These are phyloP conservation scores for Aspergillus oerlinghausenensis DNA, from an alignment of 2,329 filamentous ascomycete genomes.

Conservation along the genomic window DNA sequence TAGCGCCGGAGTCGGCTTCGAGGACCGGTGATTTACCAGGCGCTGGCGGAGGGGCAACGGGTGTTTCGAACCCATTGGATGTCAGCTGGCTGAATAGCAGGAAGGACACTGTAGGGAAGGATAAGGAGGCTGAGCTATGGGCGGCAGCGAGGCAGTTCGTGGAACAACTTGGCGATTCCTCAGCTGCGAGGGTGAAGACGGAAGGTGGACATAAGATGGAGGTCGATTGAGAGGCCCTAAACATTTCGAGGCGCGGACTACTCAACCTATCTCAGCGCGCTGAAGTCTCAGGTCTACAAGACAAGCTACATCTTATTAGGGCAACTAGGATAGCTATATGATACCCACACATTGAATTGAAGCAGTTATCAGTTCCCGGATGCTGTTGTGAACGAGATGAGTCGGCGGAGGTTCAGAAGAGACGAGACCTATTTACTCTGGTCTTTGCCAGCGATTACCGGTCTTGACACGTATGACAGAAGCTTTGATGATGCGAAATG, in stretches of 20 bases:
- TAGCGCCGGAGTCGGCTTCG: constrained; percentile 45
- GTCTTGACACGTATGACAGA: background rate
- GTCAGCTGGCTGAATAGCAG: constrained; percentile 87
- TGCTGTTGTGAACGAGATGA: background rate
- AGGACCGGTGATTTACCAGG: constrained; percentile 27
- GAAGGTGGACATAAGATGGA: constrained; percentile 32
- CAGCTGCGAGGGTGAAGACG: constrained; percentile 7
- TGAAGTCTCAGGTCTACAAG: background rate
- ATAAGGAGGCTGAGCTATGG: constrained; percentile 81
- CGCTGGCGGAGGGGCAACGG: constrained; percentile 23
- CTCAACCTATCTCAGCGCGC: background rate
- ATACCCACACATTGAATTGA: constrained; percentile 13
- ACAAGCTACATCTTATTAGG: background rate
- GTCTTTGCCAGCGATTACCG: background rate
- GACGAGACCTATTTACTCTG: background rate
- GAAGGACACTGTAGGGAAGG: constrained; percentile 72
- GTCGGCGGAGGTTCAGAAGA: background rate
- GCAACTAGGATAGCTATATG: constrained; percentile 7
- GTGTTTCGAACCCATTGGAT: constrained; percentile 61
- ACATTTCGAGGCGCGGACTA: background rate
- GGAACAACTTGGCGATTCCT: constrained; percentile 31
- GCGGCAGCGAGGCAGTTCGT: constrained; percentile 55
- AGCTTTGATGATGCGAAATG: background rate
- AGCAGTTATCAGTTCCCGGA: background rate
- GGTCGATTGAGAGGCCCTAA: constrained; percentile 27